These are phyloP conservation scores for Gastrolobium villosum DNA, from an alignment of 306 rosid genomes.

Conservation along the genomic window DNA sequence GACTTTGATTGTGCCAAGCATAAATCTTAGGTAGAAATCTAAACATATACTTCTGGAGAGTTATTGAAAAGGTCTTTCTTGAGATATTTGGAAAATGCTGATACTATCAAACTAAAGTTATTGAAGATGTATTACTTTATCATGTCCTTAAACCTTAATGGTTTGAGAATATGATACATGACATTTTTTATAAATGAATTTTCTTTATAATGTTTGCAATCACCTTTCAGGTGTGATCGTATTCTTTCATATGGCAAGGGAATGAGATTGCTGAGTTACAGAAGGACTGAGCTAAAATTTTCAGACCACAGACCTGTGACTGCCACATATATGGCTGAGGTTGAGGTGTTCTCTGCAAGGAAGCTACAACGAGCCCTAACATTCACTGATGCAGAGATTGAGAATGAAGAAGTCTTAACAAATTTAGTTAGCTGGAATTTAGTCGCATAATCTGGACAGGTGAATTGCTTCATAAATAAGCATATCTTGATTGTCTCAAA, in stretches of 20 bases:
- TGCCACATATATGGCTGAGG: constrained; percentile 84
- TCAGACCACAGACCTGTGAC: constrained; percentile 98
- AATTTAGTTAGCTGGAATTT: constrained; percentile 53
- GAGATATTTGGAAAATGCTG: neutral
- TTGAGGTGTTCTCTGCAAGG: constrained; percentile 82
- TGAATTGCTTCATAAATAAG: constrained; percentile 33
- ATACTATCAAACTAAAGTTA: neutral
- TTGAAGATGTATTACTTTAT: neutral
- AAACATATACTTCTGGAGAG: neutral
- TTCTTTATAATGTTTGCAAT: constrained; percentile 3
- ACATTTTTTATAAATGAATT: neutral
- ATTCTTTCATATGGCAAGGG: constrained; percentile 81
- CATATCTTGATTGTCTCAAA: constrained; percentile 1
- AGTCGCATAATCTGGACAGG: constrained; percentile 56
- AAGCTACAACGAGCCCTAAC: constrained; percentile 88
- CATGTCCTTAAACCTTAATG: constrained; percentile 4
- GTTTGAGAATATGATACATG: neutral
- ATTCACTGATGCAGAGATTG: constrained; percentile 87
- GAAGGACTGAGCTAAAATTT: constrained; percentile 71
- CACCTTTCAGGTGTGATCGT: constrained; percentile 87
- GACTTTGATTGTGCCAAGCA: neutral
- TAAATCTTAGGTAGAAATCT: neutral
- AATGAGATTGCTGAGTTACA: constrained; percentile 68
- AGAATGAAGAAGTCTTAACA: constrained; percentile 56
- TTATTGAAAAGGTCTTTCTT: neutral